phyloP scores from a whole-genome alignment of 805 yeast species.

The Candida maltosa region DNA sequence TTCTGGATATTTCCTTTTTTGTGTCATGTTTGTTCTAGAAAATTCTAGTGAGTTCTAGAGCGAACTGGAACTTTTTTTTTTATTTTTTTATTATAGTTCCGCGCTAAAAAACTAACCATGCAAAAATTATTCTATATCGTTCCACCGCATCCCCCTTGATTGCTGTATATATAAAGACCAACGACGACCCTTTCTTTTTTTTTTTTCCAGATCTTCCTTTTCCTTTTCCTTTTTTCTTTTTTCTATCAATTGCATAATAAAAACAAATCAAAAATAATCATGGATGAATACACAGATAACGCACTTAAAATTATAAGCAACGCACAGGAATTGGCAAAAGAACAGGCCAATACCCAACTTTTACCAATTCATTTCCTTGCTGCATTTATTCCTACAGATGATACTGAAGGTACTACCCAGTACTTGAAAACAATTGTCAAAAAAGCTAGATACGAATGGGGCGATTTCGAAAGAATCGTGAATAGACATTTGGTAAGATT shows the following conservation, averaged over 20 bases:
- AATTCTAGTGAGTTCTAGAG: slow-evolving; percentile 7
- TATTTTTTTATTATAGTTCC: too few relatives aligned
- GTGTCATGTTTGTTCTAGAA: slow-evolving; percentile 9
- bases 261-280: slow-evolving; percentile 11
- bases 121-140: neutral
- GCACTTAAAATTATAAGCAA: slow-evolving; percentile 77
- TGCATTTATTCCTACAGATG: slow-evolving; percentile 75
- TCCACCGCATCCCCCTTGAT: neutral
- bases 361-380: slow-evolving; percentile 89
- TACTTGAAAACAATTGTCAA: slow-evolving; percentile 82
- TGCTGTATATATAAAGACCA: neutral
- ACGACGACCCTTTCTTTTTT: neutral
- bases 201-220: neutral
- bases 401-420: slow-evolving; percentile 37
- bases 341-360: slow-evolving; percentile 78
- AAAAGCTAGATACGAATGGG: slow-evolving; percentile 87
- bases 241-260: neutral
- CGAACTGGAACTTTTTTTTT: neutral
- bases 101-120: neutral
- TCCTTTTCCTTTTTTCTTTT: slow-evolving; percentile 1
- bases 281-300: slow-evolving; percentile 85
- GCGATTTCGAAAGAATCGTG: slow-evolving; percentile 70
- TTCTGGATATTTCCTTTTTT: too few relatives aligned
- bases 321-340: slow-evolving; percentile 80
- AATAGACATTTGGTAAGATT: slow-evolving; percentile 78